Evolutionary conservation across 1,139 yeast species (phyloP).

Genomic region (Suhomyces ambrosiae): DNA sequence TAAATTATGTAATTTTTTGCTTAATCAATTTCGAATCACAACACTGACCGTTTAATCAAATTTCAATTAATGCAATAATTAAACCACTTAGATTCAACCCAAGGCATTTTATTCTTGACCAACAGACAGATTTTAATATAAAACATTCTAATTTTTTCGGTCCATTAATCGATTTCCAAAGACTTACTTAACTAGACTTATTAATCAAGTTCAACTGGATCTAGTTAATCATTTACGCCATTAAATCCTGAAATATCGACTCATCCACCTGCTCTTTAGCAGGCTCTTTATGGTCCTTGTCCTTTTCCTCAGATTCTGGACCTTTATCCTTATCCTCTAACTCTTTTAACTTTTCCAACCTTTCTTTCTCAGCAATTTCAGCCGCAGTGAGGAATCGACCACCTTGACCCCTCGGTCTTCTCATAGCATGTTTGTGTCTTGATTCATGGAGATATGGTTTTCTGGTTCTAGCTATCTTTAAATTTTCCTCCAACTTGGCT

Average conservation of each 20-base stretch:
- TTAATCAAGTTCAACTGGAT: too few relatives aligned
- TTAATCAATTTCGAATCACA: too few relatives aligned
- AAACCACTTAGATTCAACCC: too few relatives aligned
- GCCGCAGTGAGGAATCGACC: conserved; percentile 96
- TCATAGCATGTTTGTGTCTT: conserved; percentile 98
- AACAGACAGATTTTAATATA: too few relatives aligned
- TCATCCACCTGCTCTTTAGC: conserved; percentile 6
- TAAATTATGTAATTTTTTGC: too few relatives aligned
- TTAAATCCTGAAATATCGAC: conserved; percentile 8
- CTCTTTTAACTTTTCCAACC: conserved; percentile 52
- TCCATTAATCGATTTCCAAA: too few relatives aligned
- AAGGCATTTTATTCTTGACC: not conserved
- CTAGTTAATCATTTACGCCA: conserved; percentile 5
- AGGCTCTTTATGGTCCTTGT: conserved; percentile 5
- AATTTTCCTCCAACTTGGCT: conserved; percentile 86
- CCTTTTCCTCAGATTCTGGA: conserved; percentile 1
- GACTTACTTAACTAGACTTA: too few relatives aligned
- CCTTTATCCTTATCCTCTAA: conserved; percentile 29
- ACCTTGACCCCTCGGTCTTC: conserved; percentile 98
- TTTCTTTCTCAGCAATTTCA: conserved; percentile 85
- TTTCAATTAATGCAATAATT: too few relatives aligned
- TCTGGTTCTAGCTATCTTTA: conserved; percentile 86
- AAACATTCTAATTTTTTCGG: too few relatives aligned
- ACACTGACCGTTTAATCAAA: too few relatives aligned
- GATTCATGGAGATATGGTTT: conserved; percentile 96